Evolutionary conservation across 208 protist species (phyloP).

Genomic region (Leishmania turanica): DNA sequence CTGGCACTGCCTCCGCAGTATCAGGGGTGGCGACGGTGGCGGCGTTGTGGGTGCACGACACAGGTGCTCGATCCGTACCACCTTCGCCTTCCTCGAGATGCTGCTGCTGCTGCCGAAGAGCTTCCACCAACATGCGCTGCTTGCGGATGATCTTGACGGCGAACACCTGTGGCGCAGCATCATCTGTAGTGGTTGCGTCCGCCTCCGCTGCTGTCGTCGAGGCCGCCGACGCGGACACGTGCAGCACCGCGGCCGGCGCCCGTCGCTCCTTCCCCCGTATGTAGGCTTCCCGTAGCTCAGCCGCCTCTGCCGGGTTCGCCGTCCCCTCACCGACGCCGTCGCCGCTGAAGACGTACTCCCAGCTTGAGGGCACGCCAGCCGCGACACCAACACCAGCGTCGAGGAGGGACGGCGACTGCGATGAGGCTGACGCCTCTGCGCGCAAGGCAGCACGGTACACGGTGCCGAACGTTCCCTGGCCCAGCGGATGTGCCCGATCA

Average conservation of each 20-base stretch:
- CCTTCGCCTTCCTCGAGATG: neutral
- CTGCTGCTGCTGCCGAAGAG: conserved; percentile 17
- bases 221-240: conserved; percentile 3
- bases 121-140: conserved; percentile 43
- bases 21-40: neutral
- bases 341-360: conserved; percentile 18
- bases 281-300: conserved; percentile 14
- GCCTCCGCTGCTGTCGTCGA: neutral
- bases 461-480: conserved; percentile 47
- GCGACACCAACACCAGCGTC: neutral
- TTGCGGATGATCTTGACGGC: conserved; percentile 58
- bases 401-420: neutral
- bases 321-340: conserved; percentile 4
- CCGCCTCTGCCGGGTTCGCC: conserved; percentile 14
- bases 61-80: neutral
- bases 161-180: conserved; percentile 16
- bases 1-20: neutral
- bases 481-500: conserved; percentile 34
- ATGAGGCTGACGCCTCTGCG: neutral
- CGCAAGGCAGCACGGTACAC: conserved; percentile 47
- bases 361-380: neutral
- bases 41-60: neutral
- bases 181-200: neutral
- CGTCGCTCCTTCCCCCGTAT: conserved; percentile 13
- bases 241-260: conserved; percentile 13